phyloP scores from a whole-genome alignment of 768 basidiomycete species.

The Amanita inopinata region DNA sequence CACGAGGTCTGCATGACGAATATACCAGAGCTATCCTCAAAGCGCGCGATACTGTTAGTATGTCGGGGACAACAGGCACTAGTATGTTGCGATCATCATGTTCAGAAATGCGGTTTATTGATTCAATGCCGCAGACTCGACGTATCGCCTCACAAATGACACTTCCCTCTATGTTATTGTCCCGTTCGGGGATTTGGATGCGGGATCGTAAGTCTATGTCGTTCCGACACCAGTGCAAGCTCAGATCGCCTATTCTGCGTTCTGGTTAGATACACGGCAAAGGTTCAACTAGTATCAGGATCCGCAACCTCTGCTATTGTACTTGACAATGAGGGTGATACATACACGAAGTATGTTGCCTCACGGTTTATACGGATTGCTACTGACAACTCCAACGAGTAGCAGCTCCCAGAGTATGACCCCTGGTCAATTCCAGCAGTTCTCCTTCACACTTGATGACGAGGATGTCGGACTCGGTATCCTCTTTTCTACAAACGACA shows the following conservation, averaged over 20 bases:
- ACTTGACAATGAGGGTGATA: slow-evolving; percentile 3
- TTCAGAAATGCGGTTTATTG: not conserved
- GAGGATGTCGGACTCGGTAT: slow-evolving; percentile 4
- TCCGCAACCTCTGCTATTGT: not conserved
- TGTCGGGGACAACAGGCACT: not conserved
- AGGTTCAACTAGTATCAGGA: slow-evolving; percentile 4
- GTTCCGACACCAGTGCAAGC: not conserved
- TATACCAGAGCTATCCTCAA: not conserved
- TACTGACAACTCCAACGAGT: not conserved
- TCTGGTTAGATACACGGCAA: slow-evolving; percentile 3
- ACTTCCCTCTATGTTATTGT: not conserved
- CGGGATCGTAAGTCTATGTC: slow-evolving; percentile 1
- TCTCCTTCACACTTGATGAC: slow-evolving; percentile 1
- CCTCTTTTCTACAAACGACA: not conserved
- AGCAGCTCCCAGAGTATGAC: not conserved
- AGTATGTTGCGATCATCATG: not conserved
- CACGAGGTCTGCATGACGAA: not conserved
- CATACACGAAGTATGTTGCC: slow-evolving; percentile 1
- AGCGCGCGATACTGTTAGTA: not conserved
- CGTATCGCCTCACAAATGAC: not conserved
- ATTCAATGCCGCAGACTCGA: not conserved
- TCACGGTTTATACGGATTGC: not conserved
- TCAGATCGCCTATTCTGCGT: no score
- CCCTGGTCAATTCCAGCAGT: slow-evolving; percentile 2
- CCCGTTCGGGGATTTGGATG: slow-evolving; percentile 5